Base-by-base conservation (phyloP, 176 grass and related monocot genomes). In the Musa beccarii region DNA sequence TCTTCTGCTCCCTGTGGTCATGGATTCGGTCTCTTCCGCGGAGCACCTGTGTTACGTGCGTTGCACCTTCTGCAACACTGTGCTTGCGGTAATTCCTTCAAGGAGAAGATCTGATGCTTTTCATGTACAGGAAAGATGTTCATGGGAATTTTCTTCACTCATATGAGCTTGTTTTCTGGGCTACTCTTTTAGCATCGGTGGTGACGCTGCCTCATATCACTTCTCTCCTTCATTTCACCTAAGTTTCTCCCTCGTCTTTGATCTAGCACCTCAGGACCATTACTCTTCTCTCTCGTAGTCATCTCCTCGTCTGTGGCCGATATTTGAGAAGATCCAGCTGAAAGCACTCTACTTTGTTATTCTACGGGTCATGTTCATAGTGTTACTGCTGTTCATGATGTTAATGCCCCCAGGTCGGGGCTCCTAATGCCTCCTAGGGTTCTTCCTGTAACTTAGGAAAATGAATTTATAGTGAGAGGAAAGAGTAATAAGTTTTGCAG, bases 61-160 rank as follows among this genome's bases (percentile, higher is more conserved):
- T 84, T 99, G 95, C 90, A 88, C 88, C 78, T 99, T 85, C 89
- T 99, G 95, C 84, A 93, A 84, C 73, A 87, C 86, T 77, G 86
- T 91, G 50, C 95, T 99, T 75, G 86, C 86, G 86, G 95, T 98
- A 91, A 90, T 84, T 98, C 77, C 61, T 13, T 49, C 12, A 23
- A 22, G 22, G 49, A 49, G 56, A 23, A 59, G 71, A 74, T 85
- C 23, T 9, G 63, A 16, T 11, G 57, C 73, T 6, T 54, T 80
- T 59, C 34, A 43, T 43, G 34, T 6, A 6, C 34, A 43, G 34
- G 34, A 43, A 43, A 43, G 34, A 43, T 43, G 34, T 43, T 43
- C 4, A 43, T 43, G 34, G 6, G 34, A 43, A 5, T 43, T 43
- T 43, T 43, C 34, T 43, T 43, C 34, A 43, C 34, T 43, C 34